A percentile compares a stretch with the other conserved stretches of the same genome.
These are phyloP conservation scores for Scedosporium dehoogii DNA, from an alignment of 2,329 filamentous ascomycete genomes.

Conservation along the genomic window DNA sequence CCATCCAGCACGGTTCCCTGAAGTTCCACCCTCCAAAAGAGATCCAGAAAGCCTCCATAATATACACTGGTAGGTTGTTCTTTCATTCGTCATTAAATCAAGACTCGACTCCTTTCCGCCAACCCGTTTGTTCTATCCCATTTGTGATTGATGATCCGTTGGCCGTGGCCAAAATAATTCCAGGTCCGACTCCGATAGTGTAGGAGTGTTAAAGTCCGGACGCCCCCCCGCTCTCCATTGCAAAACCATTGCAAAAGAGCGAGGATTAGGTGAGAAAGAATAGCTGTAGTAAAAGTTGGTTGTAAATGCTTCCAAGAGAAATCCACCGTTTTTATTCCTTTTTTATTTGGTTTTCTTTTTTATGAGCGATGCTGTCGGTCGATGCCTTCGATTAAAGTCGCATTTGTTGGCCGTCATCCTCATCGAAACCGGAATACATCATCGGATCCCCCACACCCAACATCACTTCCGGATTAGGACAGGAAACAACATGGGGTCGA, in stretches of 20 bases:
- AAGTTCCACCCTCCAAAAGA: not conserved
- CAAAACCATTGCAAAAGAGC: not conserved
- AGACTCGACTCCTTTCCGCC: not conserved
- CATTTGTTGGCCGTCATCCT: constrained; percentile 4
- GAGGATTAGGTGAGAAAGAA: not conserved
- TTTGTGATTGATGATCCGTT: not conserved
- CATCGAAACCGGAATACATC: constrained; percentile 44
- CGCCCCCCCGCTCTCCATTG: not conserved
- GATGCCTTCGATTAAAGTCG: not conserved
- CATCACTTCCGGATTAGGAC: constrained; percentile 44
- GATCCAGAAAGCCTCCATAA: not conserved
- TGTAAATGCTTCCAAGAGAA: not conserved
- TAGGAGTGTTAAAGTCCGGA: not conserved
- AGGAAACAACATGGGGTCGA: constrained; percentile 44
- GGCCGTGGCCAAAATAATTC: not conserved
- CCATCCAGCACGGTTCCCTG: not conserved
- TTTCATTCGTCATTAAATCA: not conserved
- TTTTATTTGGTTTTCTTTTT: not conserved
- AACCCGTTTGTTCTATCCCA: not conserved
- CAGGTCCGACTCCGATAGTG: too few species aligned
- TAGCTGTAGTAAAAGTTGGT: not conserved
- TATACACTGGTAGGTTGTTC: not conserved
- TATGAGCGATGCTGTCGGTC: not conserved
- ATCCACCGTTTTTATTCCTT: not conserved
- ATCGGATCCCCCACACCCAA: constrained; percentile 48